These are phyloP conservation scores for Talaromyces verruculosus DNA, from an alignment of 2,329 filamentous ascomycete species.

Conservation along the genomic window DNA sequence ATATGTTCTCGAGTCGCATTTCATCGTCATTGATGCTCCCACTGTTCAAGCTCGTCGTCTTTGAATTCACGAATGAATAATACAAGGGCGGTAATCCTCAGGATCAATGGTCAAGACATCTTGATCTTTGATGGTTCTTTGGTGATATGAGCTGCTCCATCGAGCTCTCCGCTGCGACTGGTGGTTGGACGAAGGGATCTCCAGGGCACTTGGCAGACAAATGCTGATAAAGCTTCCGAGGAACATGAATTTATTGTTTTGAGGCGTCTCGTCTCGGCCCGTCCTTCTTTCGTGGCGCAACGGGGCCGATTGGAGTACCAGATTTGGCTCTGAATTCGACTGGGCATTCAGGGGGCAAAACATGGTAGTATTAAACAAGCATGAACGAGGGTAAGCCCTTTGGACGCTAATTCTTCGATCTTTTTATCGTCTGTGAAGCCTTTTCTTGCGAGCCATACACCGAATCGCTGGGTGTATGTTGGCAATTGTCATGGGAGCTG, in stretches of 20 bases:
- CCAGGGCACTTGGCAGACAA: neutral
- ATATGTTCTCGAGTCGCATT: too few relatives aligned
- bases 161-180: neutral
- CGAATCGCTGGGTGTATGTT: neutral
- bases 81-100: too few relatives aligned
- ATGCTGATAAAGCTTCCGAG: neutral
- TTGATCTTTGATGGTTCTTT: neutral
- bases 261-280: neutral
- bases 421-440: neutral
- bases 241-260: neutral
- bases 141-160: neutral
- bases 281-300: neutral
- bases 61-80: too few relatives aligned
- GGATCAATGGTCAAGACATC: neutral
- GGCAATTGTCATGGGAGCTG: neutral
- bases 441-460: neutral
- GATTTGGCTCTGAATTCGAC: neutral
- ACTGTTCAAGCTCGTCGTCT: too few relatives aligned
- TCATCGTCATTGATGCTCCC: too few relatives aligned
- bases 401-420: neutral
- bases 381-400: neutral
- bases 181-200: too few relatives aligned
- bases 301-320: neutral
- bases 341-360: neutral
- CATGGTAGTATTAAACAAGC: neutral